phyloP scores from a whole-genome alignment of 2,329 filamentous ascomycete genomes.

The Mycosphaerella sp. region DNA sequence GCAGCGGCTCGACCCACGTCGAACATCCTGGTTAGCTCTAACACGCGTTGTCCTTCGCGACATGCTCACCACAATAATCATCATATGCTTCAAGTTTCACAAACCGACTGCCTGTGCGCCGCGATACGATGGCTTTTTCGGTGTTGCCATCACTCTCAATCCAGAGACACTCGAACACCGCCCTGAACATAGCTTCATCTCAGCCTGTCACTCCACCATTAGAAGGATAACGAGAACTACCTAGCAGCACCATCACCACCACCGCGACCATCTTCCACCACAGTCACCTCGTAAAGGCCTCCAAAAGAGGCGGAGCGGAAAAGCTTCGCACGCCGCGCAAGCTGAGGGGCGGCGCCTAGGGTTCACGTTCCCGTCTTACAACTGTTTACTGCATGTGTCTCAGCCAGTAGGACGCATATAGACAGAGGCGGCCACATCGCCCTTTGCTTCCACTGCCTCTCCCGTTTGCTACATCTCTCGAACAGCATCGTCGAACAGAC shows the following conservation, averaged over 20 bases:
- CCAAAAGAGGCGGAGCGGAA: conserved; percentile 5
- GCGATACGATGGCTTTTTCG: no score
- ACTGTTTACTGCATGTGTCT: conserved; percentile 13
- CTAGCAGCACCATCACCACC: neutral
- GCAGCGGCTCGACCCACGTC: no score
- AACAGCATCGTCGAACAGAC: neutral
- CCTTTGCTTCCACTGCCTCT: neutral
- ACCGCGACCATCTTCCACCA: neutral
- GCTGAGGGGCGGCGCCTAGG: conserved; percentile 1
- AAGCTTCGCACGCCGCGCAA: conserved; percentile 14
- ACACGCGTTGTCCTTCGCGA: no score
- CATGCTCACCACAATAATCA: no score
- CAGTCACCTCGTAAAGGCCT: neutral
- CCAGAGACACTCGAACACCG: no score
- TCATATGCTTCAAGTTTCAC: no score
- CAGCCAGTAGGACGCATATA: conserved; percentile 6
- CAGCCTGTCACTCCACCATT: no score
- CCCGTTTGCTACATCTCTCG: neutral
- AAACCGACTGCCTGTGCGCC: no score
- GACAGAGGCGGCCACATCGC: neutral
- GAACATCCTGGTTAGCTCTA: no score
- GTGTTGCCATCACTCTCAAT: no score
- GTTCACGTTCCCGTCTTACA: conserved; percentile 4
- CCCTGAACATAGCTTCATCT: no score
- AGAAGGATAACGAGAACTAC: no score